phyloP scores from a whole-genome alignment of 2,329 filamentous ascomycete species.

The Lomentospora prolificans region DNA sequence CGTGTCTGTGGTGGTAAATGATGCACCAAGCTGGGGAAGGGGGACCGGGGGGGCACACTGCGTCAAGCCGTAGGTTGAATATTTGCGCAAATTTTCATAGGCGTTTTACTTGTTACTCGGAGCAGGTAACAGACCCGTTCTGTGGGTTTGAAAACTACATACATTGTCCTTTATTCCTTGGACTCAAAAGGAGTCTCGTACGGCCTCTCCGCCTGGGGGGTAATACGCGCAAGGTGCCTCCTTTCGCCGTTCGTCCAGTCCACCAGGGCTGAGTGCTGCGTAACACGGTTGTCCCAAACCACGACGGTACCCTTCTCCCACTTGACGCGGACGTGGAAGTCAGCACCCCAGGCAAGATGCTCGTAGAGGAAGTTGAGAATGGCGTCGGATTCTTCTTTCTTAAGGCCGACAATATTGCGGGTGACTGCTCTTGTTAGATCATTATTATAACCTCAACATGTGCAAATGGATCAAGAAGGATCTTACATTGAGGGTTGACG shows the following conservation, averaged over 20 bases:
- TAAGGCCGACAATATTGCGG: constrained; percentile 68
- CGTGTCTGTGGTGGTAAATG: too few relatives aligned
- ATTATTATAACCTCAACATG: too few relatives aligned
- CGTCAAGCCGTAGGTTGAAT: too few relatives aligned
- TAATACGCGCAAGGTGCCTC: constrained; percentile 71
- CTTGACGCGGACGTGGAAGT: constrained; percentile 61
- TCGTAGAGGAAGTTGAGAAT: constrained; percentile 62
- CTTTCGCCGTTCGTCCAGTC: constrained; percentile 76
- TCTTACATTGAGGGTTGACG: constrained; percentile 72
- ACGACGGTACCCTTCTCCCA: constrained; percentile 76
- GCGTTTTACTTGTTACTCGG: too few relatives aligned
- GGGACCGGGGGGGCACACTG: too few relatives aligned
- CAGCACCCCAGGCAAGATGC: constrained; percentile 44
- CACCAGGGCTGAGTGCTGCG: constrained; percentile 66
- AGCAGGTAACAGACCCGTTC: too few relatives aligned
- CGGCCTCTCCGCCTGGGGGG: constrained; percentile 70
- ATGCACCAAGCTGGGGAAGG: too few relatives aligned
- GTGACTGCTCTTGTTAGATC: constrained; percentile 30
- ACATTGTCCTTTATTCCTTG: background rate
- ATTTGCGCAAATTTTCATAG: too few relatives aligned
- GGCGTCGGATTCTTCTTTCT: constrained; percentile 76
- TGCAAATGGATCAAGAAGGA: too few relatives aligned
- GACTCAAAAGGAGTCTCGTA: constrained; percentile 52
- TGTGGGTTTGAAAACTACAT: too few relatives aligned
- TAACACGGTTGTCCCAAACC: constrained; percentile 79